Conservation (phyloP, 768 basidiomycete genomes). For the Leccinum imitatum region DNA sequence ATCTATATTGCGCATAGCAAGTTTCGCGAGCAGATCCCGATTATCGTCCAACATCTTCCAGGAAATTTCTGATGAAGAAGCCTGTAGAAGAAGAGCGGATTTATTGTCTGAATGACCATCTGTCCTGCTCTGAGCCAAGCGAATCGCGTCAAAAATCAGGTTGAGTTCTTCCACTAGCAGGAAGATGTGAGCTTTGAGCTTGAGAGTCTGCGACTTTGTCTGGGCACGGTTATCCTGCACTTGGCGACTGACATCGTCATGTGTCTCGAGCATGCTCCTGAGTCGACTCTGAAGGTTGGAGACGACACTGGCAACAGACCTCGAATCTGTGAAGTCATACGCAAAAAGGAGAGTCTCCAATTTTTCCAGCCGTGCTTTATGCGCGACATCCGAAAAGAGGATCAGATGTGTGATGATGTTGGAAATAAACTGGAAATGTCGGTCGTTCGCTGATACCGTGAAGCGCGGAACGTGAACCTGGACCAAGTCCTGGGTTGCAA, state of each 20-base stretch:
- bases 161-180: conserved; percentile 77
- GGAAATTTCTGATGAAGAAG: conserved; percentile 82
- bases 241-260: conserved; percentile 39
- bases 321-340: conserved; percentile 83
- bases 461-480: conserved; percentile 82
- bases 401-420: conserved; percentile 84
- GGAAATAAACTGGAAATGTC: conserved; percentile 82
- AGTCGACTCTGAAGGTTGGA: conserved; percentile 72
- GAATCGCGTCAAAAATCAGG: conserved; percentile 83
- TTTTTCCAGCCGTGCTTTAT: conserved; percentile 73
- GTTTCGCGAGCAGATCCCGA: conserved; percentile 74
- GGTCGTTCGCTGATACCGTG: conserved; percentile 79
- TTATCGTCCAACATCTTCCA: conserved; percentile 87
- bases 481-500: conserved; percentile 64
- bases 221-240: conserved; percentile 32
- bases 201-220: conserved; percentile 57
- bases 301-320: conserved; percentile 69
- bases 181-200: conserved; percentile 70
- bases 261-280: conserved; percentile 59
- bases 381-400: conserved; percentile 85
- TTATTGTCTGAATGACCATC: conserved; percentile 69
- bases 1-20: conserved; percentile 75
- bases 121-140: conserved; percentile 74
- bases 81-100: conserved; percentile 77
- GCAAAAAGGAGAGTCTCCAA: conserved; percentile 82